Percentiles rank a stretch among this genome's conserved stretches.
Conservation (phyloP, 75 land plant species). For the Cunninghamia lanceolata region DNA sequence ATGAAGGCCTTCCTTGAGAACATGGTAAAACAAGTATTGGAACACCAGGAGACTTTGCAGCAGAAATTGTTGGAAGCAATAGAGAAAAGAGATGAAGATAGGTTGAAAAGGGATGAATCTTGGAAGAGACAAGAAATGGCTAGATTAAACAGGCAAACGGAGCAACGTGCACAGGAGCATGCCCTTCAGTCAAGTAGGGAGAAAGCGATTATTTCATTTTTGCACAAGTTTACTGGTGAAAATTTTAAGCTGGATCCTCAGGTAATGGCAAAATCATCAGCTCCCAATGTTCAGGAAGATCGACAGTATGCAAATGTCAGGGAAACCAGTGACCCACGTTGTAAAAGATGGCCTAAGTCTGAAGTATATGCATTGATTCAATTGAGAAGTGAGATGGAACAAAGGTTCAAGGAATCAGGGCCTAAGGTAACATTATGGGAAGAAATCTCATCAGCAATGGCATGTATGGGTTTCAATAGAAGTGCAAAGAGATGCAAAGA, state of each 20-base stretch:
- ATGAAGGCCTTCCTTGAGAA: constrained; percentile 14
- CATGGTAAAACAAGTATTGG: constrained; percentile 19
- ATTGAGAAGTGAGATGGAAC: constrained; percentile 49
- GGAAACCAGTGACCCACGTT: constrained; percentile 21
- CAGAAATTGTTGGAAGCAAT: constrained; percentile 20
- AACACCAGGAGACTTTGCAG: constrained; percentile 20
- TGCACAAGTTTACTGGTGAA: constrained; percentile 22
- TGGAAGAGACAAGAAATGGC: constrained; percentile 30
- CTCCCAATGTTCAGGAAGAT: background rate
- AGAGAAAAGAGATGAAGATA: constrained; percentile 22
- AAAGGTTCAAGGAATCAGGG: constrained; percentile 40
- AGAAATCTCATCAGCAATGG: constrained; percentile 51
- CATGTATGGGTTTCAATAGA: constrained; percentile 37
- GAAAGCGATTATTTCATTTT: constrained; percentile 22
- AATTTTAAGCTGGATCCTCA: constrained; percentile 10
- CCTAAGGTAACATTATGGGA: constrained; percentile 73
- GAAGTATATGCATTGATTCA: constrained; percentile 64
- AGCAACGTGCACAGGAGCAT: constrained; percentile 23
- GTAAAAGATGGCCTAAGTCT: constrained; percentile 57
- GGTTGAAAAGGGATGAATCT: constrained; percentile 20
- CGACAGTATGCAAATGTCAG: background rate
- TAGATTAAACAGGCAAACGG: constrained; percentile 20
- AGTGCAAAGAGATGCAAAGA: constrained; percentile 25
- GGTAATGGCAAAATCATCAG: background rate
- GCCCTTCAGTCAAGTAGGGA: constrained; percentile 21